A percentile compares a stretch with the other conserved stretches of the same genome.
Conservation (phyloP, 1,284 basidiomycete genomes). For the Gyrodon tennesseensis region DNA sequence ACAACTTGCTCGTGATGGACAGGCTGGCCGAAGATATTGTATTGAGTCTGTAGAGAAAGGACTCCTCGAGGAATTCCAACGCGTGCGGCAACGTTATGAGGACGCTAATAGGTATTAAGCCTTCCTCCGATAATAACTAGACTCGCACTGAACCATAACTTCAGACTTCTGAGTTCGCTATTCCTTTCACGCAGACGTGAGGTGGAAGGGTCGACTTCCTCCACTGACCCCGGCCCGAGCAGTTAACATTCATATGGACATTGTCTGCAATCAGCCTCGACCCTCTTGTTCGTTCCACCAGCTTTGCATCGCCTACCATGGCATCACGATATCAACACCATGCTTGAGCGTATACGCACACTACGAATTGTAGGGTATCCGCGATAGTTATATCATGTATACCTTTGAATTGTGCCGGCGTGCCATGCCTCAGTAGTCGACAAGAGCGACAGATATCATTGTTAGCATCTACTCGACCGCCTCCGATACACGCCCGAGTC, state of each 20-base stretch:
- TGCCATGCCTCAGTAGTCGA: neutral
- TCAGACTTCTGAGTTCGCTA: conserved; percentile 56
- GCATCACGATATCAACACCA: conserved; percentile 3
- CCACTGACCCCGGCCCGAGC: neutral
- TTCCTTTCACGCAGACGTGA: conserved; percentile 63
- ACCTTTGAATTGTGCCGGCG: conserved; percentile 6
- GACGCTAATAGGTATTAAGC: conserved; percentile 59
- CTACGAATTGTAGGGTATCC: conserved; percentile 16
- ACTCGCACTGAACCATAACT: conserved; percentile 16
- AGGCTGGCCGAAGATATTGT: neutral
- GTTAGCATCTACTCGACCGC: conserved; percentile 21
- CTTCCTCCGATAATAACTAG: conserved; percentile 4
- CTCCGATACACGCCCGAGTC: conserved; percentile 41
- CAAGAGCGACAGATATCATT: conserved; percentile 2
- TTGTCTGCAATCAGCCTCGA: conserved; percentile 2
- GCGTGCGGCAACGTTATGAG: conserved; percentile 62
- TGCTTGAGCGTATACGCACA: conserved; percentile 11
- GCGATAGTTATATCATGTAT: conserved; percentile 15
- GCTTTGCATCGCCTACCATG: neutral
- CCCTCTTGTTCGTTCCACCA: neutral
- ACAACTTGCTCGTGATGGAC: conserved; percentile 7
- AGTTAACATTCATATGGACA: conserved; percentile 10
- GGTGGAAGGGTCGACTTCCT: conserved; percentile 37
- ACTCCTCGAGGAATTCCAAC: conserved; percentile 44
- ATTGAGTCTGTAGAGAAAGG: conserved; percentile 14